Evolutionary conservation across 2,329 filamentous ascomycete genomes (phyloP).

Genomic region (Aureobasidium sp.): DNA sequence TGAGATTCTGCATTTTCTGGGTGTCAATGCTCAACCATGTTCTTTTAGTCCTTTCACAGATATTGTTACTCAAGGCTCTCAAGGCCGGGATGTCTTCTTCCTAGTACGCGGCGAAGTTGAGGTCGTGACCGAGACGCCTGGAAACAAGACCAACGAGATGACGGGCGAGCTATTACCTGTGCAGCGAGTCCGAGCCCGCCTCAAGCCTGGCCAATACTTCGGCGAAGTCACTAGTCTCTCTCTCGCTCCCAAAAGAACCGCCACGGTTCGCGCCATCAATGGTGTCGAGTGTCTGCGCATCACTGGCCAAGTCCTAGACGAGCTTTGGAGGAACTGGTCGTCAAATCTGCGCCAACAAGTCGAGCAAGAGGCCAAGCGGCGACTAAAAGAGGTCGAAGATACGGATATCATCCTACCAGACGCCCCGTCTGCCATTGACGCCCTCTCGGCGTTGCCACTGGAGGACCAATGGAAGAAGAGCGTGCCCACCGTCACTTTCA

Average conservation of each 20-base stretch:
- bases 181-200: conserved; percentile 52
- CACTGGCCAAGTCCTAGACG: conserved; percentile 71
- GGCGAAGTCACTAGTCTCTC: conserved; percentile 91
- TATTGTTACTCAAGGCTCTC: conserved; percentile 78
- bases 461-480: conserved; percentile 29
- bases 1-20: conserved; percentile 93
- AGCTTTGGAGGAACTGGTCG: conserved; percentile 81
- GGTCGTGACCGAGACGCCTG: conserved; percentile 49
- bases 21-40: conserved; percentile 80
- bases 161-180: conserved; percentile 15
- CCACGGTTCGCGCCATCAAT: conserved; percentile 84
- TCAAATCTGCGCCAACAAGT: conserved; percentile 74
- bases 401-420: conserved; percentile 71
- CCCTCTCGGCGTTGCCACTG: conserved; percentile 31
- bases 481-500: conserved; percentile 64
- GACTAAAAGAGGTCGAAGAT: conserved; percentile 57
- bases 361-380: conserved; percentile 71
- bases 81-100: conserved; percentile 90
- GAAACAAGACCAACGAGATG: conserved; percentile 40
- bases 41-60: conserved; percentile 87
- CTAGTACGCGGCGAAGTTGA: conserved; percentile 93
- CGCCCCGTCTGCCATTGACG: conserved; percentile 28
- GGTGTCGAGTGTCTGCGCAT: conserved; percentile 94
- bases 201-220: conserved; percentile 89
- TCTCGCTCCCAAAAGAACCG: conserved; percentile 77